Base-by-base conservation (phyloP, 805 yeast genomes). In the Saccharomyces kudriavzevii region DNA sequence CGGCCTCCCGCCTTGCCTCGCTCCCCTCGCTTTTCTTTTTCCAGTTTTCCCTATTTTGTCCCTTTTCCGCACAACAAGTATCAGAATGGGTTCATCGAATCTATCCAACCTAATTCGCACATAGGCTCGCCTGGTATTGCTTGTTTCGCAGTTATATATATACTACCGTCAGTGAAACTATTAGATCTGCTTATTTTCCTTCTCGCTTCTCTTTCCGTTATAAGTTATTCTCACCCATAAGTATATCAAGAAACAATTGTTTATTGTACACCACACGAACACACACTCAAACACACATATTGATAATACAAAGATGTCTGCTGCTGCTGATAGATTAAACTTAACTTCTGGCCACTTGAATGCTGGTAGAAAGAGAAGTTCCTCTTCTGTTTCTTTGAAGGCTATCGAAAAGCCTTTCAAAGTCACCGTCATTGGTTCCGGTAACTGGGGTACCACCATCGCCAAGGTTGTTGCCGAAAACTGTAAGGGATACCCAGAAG, bases 371-470 rank as follows among this genome's bases (percentile, higher is more conserved):
- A 58, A 62, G 49, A 58, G 52, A 49, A 28, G 52, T 17, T 10
- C 49, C 8, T 56, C 60, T n/a, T 24, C 45, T 27, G 49, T 35
- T 3, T 55, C 59, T n/a, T 29, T 56, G 30, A 48, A 47, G 29
- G 29, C 28, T 5, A 55, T 59, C 17, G 67, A 64, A 47, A 50
- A 62, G 27, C 80, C 78, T 24, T 83, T 75, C 73, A 80, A 76
- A 64, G 78, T 85, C 46, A 77, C 90, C 45, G 89, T 90, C 52
- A 84, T 94, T 59, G 99, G 99, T 45, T 90, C 97, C 29, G 99
- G 98, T 69, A 92, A 92, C 74, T 92, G 99, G 87, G 99, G 99
- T 59, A 89, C 97, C 40, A 92, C 98, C 20, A 90, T 94, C 52
- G 97, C 98, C 58, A 92, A 94, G 71, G 89, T 92, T 47, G 84